Percentiles rank a stretch among this genome's conserved stretches.
Conservation (phyloP, 768 basidiomycete genomes). For the Dendrothele bispora region DNA sequence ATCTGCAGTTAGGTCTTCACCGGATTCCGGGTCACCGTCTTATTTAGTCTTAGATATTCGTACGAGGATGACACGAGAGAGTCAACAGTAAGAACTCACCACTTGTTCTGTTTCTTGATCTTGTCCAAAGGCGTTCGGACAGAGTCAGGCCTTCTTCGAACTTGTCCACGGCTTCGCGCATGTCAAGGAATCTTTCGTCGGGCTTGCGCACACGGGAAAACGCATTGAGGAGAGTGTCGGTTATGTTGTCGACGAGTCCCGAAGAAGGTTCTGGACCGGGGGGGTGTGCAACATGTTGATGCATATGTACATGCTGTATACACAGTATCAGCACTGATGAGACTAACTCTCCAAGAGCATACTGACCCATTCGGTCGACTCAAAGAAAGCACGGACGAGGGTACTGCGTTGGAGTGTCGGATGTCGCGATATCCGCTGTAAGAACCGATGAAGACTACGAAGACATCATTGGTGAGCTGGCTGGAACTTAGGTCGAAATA, state of each 20-base stretch:
- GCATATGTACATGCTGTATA: conserved; percentile 90
- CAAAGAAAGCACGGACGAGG: conserved; percentile 91
- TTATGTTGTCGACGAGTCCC: conserved; percentile 90
- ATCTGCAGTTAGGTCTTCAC: conserved; percentile 93
- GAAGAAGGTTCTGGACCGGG: conserved; percentile 78
- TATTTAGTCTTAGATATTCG: conserved; percentile 78
- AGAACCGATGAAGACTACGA: conserved; percentile 84
- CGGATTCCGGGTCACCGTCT: conserved; percentile 78
- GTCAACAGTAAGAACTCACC: conserved; percentile 57
- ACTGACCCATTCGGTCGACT: conserved; percentile 97
- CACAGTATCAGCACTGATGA: conserved; percentile 8
- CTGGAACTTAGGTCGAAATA: conserved; percentile 9
- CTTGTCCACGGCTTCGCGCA: conserved; percentile 91
- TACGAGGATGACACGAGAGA: conserved; percentile 24
- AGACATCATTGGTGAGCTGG: neutral
- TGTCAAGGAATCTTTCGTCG: conserved; percentile 90
- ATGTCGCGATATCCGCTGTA: conserved; percentile 88
- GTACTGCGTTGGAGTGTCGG: conserved; percentile 91
- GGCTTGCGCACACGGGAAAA: conserved; percentile 96
- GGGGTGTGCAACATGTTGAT: conserved; percentile 92
- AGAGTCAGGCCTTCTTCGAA: conserved; percentile 91
- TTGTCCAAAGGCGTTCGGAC: conserved; percentile 79
- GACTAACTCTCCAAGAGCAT: too few relatives aligned
- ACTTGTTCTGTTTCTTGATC: conserved; percentile 78
- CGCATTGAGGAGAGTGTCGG: conserved; percentile 94